phyloP scores from a whole-genome alignment of 768 basidiomycete species.

The Boletus tylopilopsis region DNA sequence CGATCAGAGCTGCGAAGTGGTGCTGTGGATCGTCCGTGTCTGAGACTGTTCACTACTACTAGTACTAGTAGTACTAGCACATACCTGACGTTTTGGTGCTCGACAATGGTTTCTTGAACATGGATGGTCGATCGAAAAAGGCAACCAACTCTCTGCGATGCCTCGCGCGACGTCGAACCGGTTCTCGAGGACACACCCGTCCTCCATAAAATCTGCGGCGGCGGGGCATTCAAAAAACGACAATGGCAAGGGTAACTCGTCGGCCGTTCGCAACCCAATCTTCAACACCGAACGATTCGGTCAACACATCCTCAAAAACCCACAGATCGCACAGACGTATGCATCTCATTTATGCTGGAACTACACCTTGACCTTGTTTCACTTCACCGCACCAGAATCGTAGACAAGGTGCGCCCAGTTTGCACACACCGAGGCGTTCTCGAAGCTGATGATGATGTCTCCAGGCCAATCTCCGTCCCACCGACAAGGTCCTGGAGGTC shows the following conservation, averaged over 20 bases:
- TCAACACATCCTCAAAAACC: slow-evolving; percentile 97
- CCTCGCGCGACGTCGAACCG: slow-evolving; percentile 76
- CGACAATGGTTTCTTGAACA: slow-evolving; percentile 79
- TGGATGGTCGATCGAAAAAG: slow-evolving; percentile 26
- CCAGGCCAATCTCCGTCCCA: slow-evolving; percentile 87
- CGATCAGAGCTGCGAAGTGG: slow-evolving; percentile 72
- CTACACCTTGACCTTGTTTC: slow-evolving; percentile 7
- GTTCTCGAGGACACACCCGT: slow-evolving; percentile 66
- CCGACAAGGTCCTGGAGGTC: slow-evolving; percentile 95
- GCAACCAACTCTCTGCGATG: slow-evolving; percentile 36
- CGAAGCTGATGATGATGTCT: slow-evolving; percentile 5
- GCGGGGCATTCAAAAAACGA: slow-evolving; percentile 35
- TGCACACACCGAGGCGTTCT: not conserved
- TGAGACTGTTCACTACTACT: not conserved
- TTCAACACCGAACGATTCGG: slow-evolving; percentile 96
- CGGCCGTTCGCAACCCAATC: slow-evolving; percentile 71
- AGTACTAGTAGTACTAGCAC: not conserved
- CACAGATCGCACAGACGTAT: slow-evolving; percentile 85
- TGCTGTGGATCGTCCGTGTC: slow-evolving; percentile 31
- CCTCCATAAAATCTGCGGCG: slow-evolving; percentile 44
- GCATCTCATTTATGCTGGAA: slow-evolving; percentile 29
- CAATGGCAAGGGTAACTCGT: slow-evolving; percentile 34
- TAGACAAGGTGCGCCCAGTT: slow-evolving; percentile 50
- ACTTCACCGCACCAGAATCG: slow-evolving; percentile 39
- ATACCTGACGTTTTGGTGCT: slow-evolving; percentile 64